These are phyloP conservation scores for Dactylorhiza incarnata DNA, from an alignment of 106 monocot species.

Conservation along the genomic window DNA sequence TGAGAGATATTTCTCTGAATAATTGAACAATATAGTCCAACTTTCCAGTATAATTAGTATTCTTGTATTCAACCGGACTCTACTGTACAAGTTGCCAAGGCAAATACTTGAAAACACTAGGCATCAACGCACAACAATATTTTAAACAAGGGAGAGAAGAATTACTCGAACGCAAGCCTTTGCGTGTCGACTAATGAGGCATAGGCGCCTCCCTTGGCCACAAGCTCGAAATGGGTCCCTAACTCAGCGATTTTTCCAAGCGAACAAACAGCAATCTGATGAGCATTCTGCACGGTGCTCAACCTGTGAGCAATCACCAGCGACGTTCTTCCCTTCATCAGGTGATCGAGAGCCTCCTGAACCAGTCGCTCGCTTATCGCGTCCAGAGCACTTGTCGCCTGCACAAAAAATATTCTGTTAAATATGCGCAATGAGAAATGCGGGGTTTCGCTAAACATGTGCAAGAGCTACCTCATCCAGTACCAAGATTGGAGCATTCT, in stretches of 20 bases:
- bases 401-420: neutral
- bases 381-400: conserved; percentile 99
- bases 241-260: conserved; percentile 66
- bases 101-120: neutral
- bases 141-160: neutral
- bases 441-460: neutral
- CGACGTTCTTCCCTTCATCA: conserved; percentile 89
- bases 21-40: too few relatives aligned
- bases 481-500: conserved; percentile 89
- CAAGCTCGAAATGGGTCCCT: conserved; percentile 71
- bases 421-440: neutral
- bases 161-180: conserved; percentile 89
- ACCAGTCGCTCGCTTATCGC: conserved; percentile 86
- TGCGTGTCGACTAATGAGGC: conserved; percentile 79
- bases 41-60: too few relatives aligned
- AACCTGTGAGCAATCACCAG: conserved; percentile 93
- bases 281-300: conserved; percentile 95
- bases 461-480: conserved; percentile 71
- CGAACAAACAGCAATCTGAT: conserved; percentile 86
- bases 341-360: conserved; percentile 79
- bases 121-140: too few relatives aligned
- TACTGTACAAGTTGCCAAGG: neutral
- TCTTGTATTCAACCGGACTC: neutral
- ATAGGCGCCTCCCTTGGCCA: conserved; percentile 64
- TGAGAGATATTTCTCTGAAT: too few relatives aligned